phyloP scores from a whole-genome alignment of 2,329 filamentous ascomycete species.

The Claviceps africana region DNA sequence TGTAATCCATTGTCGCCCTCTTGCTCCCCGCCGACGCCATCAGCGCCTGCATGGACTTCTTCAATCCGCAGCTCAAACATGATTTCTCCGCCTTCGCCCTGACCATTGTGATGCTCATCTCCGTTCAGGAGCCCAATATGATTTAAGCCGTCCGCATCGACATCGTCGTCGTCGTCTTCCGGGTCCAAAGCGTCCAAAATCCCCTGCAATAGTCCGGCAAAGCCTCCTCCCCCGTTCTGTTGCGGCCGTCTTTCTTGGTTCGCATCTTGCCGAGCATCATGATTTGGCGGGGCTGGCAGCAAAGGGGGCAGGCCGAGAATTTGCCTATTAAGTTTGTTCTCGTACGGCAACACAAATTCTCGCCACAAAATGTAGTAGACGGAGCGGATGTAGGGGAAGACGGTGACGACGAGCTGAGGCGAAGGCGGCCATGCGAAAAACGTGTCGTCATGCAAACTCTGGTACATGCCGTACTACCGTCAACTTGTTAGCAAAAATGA shows the following conservation, averaged over 20 bases:
- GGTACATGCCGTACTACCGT: constrained; percentile 32
- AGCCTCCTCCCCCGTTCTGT: constrained; percentile 15
- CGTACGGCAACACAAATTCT: constrained; percentile 30
- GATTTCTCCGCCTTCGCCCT: constrained; percentile 11
- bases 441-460: constrained; percentile 30
- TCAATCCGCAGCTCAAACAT: constrained; percentile 22
- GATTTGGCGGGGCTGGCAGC: constrained; percentile 14
- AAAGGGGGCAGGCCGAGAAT: constrained; percentile 27
- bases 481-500: neutral
- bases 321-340: constrained; percentile 33
- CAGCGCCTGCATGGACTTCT: constrained; percentile 15
- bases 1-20: constrained; percentile 20
- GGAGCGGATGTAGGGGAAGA: constrained; percentile 32
- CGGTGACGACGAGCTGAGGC: constrained; percentile 33
- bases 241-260: neutral
- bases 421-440: constrained; percentile 40
- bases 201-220: constrained; percentile 22
- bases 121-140: constrained; percentile 6
- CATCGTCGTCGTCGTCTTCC: constrained; percentile 16
- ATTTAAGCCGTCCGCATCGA: constrained; percentile 8
- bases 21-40: constrained; percentile 19
- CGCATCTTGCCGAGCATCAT: constrained; percentile 7
- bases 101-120: constrained; percentile 10
- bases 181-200: constrained; percentile 23
- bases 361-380: constrained; percentile 34